These are phyloP conservation scores for Globisporangium lucens DNA, from an alignment of 352 stramenopile genomes.

Conservation along the genomic window DNA sequence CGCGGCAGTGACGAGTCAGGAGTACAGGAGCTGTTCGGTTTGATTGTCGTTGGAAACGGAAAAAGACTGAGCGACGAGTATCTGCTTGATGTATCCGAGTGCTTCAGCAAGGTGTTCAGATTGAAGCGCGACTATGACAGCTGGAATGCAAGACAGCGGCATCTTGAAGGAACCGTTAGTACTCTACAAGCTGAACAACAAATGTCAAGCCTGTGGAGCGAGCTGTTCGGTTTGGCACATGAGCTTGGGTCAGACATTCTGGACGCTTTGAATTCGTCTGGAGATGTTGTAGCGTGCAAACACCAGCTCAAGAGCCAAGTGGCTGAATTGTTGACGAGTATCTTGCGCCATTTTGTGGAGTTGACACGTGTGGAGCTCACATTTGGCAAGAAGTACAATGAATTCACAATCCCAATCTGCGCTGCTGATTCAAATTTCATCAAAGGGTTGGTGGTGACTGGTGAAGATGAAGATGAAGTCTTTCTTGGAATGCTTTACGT, in stretches of 20 bases:
- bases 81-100: not conserved
- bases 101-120: slow-evolving; percentile 1
- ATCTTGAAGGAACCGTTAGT: not conserved
- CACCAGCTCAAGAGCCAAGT: not conserved
- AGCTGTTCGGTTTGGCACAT: not conserved
- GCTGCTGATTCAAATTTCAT: not conserved
- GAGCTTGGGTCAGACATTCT: not conserved
- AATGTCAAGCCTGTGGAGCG: not conserved
- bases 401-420: not conserved
- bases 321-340: not conserved
- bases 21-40: slow-evolving; percentile 1
- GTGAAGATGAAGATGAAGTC: not conserved
- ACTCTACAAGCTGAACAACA: not conserved
- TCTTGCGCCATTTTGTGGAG: not conserved
- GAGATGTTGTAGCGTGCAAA: not conserved
- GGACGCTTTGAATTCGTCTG: not conserved
- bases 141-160: not conserved
- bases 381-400: not conserved
- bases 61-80: not conserved
- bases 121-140: not conserved
- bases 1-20: not conserved
- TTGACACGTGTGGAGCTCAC: slow-evolving; percentile 5
- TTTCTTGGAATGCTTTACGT: slow-evolving; percentile 1
- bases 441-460: not conserved
- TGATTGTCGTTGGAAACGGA: slow-evolving; percentile 1